Percentiles rank a stretch among this genome's conserved stretches.
These are phyloP conservation scores for Aspergillus quadricinctus DNA, from an alignment of 2,329 filamentous ascomycete species.

Conservation along the genomic window DNA sequence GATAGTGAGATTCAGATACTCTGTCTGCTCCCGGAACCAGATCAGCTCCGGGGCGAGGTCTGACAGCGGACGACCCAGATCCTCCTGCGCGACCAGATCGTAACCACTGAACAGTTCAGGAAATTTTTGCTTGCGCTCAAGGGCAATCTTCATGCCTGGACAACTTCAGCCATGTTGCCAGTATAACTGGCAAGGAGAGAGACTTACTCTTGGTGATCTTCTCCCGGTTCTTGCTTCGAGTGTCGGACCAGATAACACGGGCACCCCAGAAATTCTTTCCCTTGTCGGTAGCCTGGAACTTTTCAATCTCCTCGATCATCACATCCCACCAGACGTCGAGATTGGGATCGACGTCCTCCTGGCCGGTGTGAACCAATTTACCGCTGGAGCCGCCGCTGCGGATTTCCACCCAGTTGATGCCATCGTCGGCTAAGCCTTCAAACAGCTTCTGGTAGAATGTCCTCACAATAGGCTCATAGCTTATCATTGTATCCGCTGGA, in stretches of 20 bases:
- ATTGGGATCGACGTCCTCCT: slow-evolving; percentile 62
- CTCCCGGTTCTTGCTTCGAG: slow-evolving; percentile 45
- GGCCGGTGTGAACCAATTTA: slow-evolving; percentile 61
- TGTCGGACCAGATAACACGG: slow-evolving; percentile 74
- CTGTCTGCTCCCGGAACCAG: slow-evolving; percentile 83
- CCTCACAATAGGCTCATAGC: slow-evolving; percentile 83
- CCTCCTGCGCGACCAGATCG: slow-evolving; percentile 85
- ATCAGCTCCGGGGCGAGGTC: slow-evolving; percentile 78
- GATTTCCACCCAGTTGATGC: slow-evolving; percentile 77
- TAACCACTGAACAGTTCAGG: slow-evolving; percentile 77
- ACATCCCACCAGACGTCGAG: slow-evolving; percentile 61
- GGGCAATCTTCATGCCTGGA: slow-evolving; percentile 81
- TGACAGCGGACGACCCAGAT: slow-evolving; percentile 67
- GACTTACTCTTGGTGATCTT: slow-evolving; percentile 7
- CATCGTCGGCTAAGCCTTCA: slow-evolving; percentile 65
- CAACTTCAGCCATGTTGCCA: slow-evolving; percentile 51
- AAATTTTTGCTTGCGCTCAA: slow-evolving; percentile 71
- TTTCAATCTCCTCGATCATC: slow-evolving; percentile 69
- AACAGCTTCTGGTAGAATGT: slow-evolving; percentile 68
- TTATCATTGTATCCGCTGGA: slow-evolving; percentile 66
- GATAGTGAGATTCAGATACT: slow-evolving; percentile 67
- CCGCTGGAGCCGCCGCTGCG: slow-evolving; percentile 67
- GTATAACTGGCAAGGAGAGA: neutral
- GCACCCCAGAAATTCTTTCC: slow-evolving; percentile 77
- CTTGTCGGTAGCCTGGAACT: slow-evolving; percentile 65